These are phyloP conservation scores for Seiridium unicorne DNA, from an alignment of 2,329 filamentous ascomycete genomes.

Conservation along the genomic window DNA sequence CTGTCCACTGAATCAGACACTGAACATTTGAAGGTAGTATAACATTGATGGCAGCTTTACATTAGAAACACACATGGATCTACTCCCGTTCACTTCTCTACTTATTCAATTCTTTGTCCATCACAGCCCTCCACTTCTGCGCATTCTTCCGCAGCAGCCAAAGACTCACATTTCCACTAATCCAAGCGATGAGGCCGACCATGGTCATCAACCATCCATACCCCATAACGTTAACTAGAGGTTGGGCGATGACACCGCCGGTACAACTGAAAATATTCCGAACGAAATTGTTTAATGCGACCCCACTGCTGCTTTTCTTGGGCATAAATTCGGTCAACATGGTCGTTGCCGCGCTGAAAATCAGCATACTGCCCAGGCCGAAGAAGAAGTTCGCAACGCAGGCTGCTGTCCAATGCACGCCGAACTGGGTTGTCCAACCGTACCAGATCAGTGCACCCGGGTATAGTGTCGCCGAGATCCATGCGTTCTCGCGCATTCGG, in stretches of 20 bases:
- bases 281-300: constrained; percentile 80
- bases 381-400: constrained; percentile 71
- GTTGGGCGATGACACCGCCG: constrained; percentile 67
- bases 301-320: constrained; percentile 65
- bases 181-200: constrained; percentile 50
- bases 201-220: constrained; percentile 75
- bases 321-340: constrained; percentile 87
- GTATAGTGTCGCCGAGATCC: constrained; percentile 69
- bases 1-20: too few relatives aligned
- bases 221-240: constrained; percentile 68
- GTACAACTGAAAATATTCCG: constrained; percentile 76
- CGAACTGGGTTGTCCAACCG: constrained; percentile 70
- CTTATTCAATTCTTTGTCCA: constrained; percentile 43
- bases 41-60: too few relatives aligned
- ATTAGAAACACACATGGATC: too few relatives aligned
- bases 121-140: constrained; percentile 59
- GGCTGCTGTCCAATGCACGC: constrained; percentile 62
- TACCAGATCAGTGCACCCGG: constrained; percentile 72
- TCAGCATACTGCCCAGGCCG: constrained; percentile 75
- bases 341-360: constrained; percentile 71
- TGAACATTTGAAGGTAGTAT: too few relatives aligned
- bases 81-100: not conserved
- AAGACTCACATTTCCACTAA: constrained; percentile 57
- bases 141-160: constrained; percentile 61
- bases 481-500: constrained; percentile 79